Base-by-base conservation (phyloP, 2,329 filamentous ascomycete genomes). In the Phialocephala sp. region DNA sequence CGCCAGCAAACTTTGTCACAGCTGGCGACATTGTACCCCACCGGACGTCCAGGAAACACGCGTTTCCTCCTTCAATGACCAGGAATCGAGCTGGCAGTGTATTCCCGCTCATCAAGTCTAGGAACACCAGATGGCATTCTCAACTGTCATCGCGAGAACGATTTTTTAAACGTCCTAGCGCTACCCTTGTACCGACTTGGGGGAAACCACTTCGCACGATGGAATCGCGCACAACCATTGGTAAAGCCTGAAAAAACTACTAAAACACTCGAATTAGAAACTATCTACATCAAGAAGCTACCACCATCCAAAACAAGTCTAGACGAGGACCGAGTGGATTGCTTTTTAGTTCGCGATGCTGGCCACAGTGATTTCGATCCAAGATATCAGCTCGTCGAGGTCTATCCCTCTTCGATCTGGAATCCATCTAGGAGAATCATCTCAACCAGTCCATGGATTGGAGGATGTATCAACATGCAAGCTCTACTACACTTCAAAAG, bases 31-130 rank as follows among this genome's bases (percentile, higher is more conserved):
- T 50, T n/a, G 8, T 60, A 14, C 43, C 24, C 6, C 32, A 41
- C 58, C 35, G 36, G 18, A n/a, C 24, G 4, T 60, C 14, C 14
- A 20, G n/a, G 8, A 35, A n/a, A n/a, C n/a, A 11, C 6, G 9
- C 58, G 15, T 35, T 47, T 22, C 24, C 58, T 47, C 45, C 43
- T 9, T 60, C 58, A 35, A 60, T 60, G 24, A 60, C 41, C 22
- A 60, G 45, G 41, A 36, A 60, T 60, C 24, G 43, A 60, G 22
- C 41, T 60, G 35, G 41, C 41, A 20, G 2, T 60, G 4, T 54
- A 54, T 24, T 54, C 27, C n/a, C 22, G 32, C 2, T 9, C 8
- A 11, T 27, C 22, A 5, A 22, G 32, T 15, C 20, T 9, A n/a
- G 8, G 47, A 32, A 2, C 9, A 18, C 47, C 47, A 18, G 27